Base-by-base conservation (phyloP, 257 asterid species). In the Anisodus tanguticus region DNA sequence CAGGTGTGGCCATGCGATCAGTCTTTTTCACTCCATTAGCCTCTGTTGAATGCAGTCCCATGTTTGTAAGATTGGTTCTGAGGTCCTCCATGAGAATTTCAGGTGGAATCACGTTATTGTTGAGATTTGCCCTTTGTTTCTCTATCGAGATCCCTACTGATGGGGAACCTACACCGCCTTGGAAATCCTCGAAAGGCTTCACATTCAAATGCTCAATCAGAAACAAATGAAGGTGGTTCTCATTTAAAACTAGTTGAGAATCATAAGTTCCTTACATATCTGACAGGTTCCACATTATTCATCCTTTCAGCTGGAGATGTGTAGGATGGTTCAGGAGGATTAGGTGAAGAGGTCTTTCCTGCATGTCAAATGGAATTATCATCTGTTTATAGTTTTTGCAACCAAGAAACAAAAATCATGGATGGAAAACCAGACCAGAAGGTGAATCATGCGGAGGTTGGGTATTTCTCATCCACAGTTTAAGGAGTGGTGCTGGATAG, bases 361-460 rank as follows among this genome's bases (percentile, higher is more conserved):
- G 93, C 69, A 83, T 62, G 84, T 83, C 80, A 74, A 19, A 63
- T 49, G 45, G 84, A 80, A 86, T 86, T 62, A 88, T 26, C 49
- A 17, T 47, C 70, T 45, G 35, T 55, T 82, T 85, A 47, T 12
- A 58, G 82, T 69, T 70, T 70, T 4, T 8, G 41, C 64, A 35
- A 51, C 59, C 22, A 53, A 57, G 41, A 74, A 69, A 54, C 69
- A 68, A 31, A 69, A 17, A 82, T 37, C 69, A 68, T 82, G 63
- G 35, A 68, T 53, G 84, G 60, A 85, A 86, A 81, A 80, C 59
- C 95, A 84, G 51, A 96, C 99, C 98, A 84, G 95, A 92, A 81
- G 97, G 94, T 77, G 98, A 94, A 88, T 91, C 94, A 31, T 87
- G 93, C 63, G 91, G 92, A 84, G 93, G 91, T 80, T 90, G 97